These are phyloP conservation scores for Metschnikowia proteae DNA, from an alignment of 805 yeast genomes.

Conservation along the genomic window DNA sequence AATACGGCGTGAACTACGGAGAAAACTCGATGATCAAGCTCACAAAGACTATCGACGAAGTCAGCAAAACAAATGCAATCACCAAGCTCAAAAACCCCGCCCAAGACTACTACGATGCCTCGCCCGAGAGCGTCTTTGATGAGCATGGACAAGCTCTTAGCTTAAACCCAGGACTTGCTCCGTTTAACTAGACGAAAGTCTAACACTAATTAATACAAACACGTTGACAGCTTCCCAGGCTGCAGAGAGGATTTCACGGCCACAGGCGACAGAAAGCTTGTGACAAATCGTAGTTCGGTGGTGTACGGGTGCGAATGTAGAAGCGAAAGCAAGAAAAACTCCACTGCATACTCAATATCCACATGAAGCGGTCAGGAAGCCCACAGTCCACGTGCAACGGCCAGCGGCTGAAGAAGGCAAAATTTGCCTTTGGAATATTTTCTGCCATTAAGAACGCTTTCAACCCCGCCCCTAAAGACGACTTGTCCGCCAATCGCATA, in stretches of 20 bases:
- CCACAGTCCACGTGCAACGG: constrained; percentile 11
- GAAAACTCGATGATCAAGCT: constrained; percentile 58
- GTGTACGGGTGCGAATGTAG: constrained; percentile 2
- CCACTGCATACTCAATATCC: background rate
- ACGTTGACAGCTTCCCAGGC: too few species aligned
- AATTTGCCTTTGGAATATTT: constrained; percentile 9
- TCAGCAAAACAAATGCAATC: constrained; percentile 36
- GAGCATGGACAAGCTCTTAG: constrained; percentile 28
- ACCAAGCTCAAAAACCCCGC: constrained; percentile 43
- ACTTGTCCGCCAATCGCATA: background rate
- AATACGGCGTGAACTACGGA: constrained; percentile 58
- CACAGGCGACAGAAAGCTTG: too few species aligned
- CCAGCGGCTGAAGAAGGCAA: constrained; percentile 12
- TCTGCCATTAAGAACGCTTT: constrained; percentile 13
- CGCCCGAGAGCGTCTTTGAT: constrained; percentile 30
- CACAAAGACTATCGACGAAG: constrained; percentile 50
- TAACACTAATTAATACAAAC: background rate
- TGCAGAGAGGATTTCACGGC: too few species aligned
- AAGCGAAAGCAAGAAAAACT: constrained; percentile 6
- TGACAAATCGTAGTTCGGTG: background rate
- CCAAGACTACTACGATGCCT: constrained; percentile 34
- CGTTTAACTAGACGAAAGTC: background rate
- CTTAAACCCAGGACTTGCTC: constrained; percentile 23
- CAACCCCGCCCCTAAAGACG: background rate
- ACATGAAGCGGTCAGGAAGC: constrained; percentile 19